phyloP scores from a whole-genome alignment of 495 filamentous ascomycete genomes.

The Trichocladium uniseriatum region DNA sequence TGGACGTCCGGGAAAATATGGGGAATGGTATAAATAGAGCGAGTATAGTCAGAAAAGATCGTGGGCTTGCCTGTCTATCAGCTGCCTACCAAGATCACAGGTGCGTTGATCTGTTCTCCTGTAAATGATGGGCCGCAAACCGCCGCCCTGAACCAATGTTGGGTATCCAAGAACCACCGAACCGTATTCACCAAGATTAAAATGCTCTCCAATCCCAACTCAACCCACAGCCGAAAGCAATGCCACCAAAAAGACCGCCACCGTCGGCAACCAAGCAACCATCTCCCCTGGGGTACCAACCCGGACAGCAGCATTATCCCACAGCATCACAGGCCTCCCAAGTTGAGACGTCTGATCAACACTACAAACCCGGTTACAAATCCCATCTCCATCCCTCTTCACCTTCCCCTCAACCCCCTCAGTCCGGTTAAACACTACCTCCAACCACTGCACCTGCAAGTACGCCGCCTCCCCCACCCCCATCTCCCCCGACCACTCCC shows the following conservation, averaged over 20 bases:
- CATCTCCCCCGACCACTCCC: conserved; percentile 68
- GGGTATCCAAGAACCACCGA: neutral
- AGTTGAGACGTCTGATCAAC: conserved; percentile 36
- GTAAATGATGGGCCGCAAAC: too few relatives aligned
- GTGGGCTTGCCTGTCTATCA: too few relatives aligned
- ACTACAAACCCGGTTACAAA: conserved; percentile 39
- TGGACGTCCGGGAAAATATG: too few relatives aligned
- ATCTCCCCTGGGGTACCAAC: neutral
- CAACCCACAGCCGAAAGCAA: neutral
- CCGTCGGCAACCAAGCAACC: neutral
- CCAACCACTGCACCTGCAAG: conserved; percentile 66
- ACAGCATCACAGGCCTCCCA: conserved; percentile 37
- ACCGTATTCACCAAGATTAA: too few relatives aligned
- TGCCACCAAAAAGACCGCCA: neutral
- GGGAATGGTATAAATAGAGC: too few relatives aligned
- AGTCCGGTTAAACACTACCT: conserved; percentile 58
- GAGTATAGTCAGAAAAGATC: too few relatives aligned
- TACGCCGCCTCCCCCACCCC: conserved; percentile 46
- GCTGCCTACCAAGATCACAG: too few relatives aligned
- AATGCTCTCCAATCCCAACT: neutral
- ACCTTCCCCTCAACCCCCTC: conserved; percentile 3
- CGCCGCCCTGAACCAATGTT: too few relatives aligned
- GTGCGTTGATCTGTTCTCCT: too few relatives aligned
- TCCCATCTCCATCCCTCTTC: neutral
- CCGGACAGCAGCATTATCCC: conserved; percentile 27